Conservation (phyloP, 2,329 filamentous ascomycete species). For the Rhexocercosporidium sp. region DNA sequence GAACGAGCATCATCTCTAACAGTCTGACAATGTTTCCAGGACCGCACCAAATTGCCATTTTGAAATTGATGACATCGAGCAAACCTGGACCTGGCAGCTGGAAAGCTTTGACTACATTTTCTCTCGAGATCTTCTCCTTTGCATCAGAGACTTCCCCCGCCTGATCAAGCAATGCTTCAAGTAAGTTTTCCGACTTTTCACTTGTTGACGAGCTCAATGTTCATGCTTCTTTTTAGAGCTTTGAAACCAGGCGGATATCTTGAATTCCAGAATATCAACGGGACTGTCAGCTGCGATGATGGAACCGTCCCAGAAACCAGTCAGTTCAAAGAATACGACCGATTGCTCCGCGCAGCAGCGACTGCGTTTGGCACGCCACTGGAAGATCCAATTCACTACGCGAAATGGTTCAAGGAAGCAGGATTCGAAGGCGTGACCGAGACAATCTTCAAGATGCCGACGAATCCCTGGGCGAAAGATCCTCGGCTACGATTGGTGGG, state of each 20-base stretch:
- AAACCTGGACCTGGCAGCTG: conserved; percentile 34
- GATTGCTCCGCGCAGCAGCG: neutral
- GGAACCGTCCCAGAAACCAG: conserved; percentile 5
- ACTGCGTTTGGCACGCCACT: conserved; percentile 5
- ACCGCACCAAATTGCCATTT: conserved; percentile 63
- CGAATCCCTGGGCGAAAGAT: conserved; percentile 8
- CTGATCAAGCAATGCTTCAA: conserved; percentile 11
- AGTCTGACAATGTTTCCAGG: neutral
- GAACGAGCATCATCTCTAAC: neutral
- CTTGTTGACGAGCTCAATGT: too few relatives aligned
- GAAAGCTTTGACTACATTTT: conserved; percentile 34
- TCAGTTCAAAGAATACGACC: conserved; percentile 11
- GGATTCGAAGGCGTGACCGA: conserved; percentile 8
- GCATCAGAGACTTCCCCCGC: conserved; percentile 26
- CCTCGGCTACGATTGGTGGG: neutral
- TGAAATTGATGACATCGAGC: conserved; percentile 61
- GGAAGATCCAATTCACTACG: conserved; percentile 7
- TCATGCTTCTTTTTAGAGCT: neutral
- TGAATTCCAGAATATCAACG: conserved; percentile 10
- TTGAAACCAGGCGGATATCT: conserved; percentile 12
- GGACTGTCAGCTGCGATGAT: conserved; percentile 1
- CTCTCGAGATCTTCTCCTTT: conserved; percentile 26
- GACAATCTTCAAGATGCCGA: conserved; percentile 13
- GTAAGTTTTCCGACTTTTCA: neutral
- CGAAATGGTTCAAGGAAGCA: conserved; percentile 9